Evolutionary conservation across 1,139 yeast species (phyloP), one percentile per base, ranked within the genome.

Genomic region (Williopsis jadinii): DNA sequence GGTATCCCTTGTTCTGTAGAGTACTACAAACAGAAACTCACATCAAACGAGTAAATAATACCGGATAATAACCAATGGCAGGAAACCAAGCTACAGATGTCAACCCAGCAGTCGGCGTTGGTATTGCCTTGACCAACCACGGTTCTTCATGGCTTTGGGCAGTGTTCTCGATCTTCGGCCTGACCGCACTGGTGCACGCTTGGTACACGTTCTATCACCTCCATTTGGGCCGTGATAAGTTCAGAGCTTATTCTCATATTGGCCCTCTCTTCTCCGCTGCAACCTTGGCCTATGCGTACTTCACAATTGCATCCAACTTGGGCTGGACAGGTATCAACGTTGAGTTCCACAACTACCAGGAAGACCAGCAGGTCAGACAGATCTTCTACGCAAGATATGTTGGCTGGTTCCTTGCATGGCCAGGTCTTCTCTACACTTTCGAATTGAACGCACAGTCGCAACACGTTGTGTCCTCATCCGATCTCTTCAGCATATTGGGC

Each of bases 141-240:
- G 87, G 87, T 53, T 76, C 84, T 8, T 75, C 76, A 57, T 80
- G 85, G 85, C 67, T 76, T 49, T 80, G 86, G 86, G 74, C 87
- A 1, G 83, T 68, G 14, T 78, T 81, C 53, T 59, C 76, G 2
- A 37, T 71, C 34, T 75, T 79, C 55, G 68, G 70, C 11, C 42
- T 71, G 3, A 57, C 71, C 9, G 59, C 78, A 11, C 41, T 78
- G 24, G 53, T 59, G 35, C 72, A 74, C 53, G 67, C 67, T 10
- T 59, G 57, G 28, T 50, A 68, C 32, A 70, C 69, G 46, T 63
- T 66, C 39, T 60, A 63, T 36, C 64, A 71, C 37, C 67, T 45
- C 46, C 46, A 38, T 32, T 35, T 32, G 33, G 8, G 12, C 12
- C 37, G 38, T 12, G 32, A 37, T 33, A 39, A 35, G 14, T 42